A percentile compares a stretch with the other conserved stretches of the same genome.
These are phyloP conservation scores for Boeremia exigua DNA, from an alignment of 2,329 filamentous ascomycete species.

Conservation along the genomic window DNA sequence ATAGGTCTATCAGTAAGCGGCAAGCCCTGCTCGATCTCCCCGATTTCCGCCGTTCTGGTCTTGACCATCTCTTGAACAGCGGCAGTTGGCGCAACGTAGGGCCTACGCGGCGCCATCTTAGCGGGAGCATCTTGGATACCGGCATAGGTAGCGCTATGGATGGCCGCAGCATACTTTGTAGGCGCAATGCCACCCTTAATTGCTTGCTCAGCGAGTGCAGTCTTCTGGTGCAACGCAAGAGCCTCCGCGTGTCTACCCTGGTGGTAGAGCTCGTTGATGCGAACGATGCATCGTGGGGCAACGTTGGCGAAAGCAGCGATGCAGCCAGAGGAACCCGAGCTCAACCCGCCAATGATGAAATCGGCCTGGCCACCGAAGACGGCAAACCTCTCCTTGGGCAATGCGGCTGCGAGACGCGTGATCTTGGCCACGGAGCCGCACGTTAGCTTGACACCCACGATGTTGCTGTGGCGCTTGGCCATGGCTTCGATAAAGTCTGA, in stretches of 20 bases:
- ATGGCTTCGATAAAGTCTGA: constrained; percentile 67
- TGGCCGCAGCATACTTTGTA: constrained; percentile 69
- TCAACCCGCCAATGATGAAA: constrained; percentile 65
- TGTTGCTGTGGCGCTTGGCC: constrained; percentile 62
- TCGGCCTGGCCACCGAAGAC: constrained; percentile 75
- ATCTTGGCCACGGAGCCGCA: constrained; percentile 75
- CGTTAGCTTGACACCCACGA: constrained; percentile 72
- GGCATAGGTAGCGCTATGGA: constrained; percentile 65
- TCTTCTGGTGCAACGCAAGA: constrained; percentile 63
- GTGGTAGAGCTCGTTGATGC: constrained; percentile 65
- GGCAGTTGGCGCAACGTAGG: constrained; percentile 23
- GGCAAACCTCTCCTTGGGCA: constrained; percentile 63
- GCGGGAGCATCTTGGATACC: constrained; percentile 45
- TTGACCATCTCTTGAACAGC: constrained; percentile 20
- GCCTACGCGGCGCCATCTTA: constrained; percentile 23
- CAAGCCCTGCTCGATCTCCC: constrained; percentile 24
- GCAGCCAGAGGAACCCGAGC: constrained; percentile 59
- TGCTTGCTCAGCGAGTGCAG: constrained; percentile 68
- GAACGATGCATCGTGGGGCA: constrained; percentile 60
- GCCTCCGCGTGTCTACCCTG: constrained; percentile 63
- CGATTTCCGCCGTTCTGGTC: constrained; percentile 26
- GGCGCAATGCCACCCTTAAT: constrained; percentile 69
- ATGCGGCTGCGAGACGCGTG: constrained; percentile 63
- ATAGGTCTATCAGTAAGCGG: constrained; percentile 14
- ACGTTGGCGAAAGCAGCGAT: constrained; percentile 64